Evolutionary conservation across 371 early-diverging fungal species (phyloP), one percentile per base, ranked within the genome.

Genomic region (Lichtheimia ramosa): DNA sequence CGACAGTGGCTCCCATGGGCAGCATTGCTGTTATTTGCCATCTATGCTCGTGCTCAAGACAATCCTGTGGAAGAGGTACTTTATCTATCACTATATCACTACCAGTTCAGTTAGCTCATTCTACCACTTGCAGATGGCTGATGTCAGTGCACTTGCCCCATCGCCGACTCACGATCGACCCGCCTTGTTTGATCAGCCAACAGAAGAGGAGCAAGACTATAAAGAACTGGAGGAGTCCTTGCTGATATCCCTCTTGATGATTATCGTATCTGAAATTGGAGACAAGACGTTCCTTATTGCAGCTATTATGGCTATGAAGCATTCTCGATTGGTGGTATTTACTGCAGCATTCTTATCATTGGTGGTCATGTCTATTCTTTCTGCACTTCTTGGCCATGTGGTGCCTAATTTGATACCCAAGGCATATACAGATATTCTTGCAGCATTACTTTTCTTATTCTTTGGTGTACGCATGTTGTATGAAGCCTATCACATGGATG

Each of bases 271-370:
- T 12, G 97, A 97, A 70, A 93, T 96, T 62, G 98, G 98, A 49
- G 98, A 97, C 88, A 97, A 97, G 80, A 97, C 98, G 15, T 97
- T 97, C 65, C 81, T 97, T 57, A 96, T 97, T 58, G 94, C 95
- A 4, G 96, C 96, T 41, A 93, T 97, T 62, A 87, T 97, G 89
- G 97, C 97, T 25, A 98, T 98, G 96, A 88, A 87, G 64, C 91
- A 94, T 70, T 85, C 93, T 28, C 88, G 94, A 20, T 59, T 86
- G 18, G 81, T 95, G 54, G 91, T 97, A 50, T 97, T 97, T 74
- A 70, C 89, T 1, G 93, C 93, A 0, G 92, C 96, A 3, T 88
- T 93, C 63, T 80, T 88, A 3, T 94, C 98, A 0, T 82, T 98
- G 14, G 82, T 81, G 27, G 56, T 97, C 61, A 98, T 98, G 98